Evolutionary conservation across 257 asterid species (phyloP), one percentile per base, ranked within the genome.

Genomic region (Coffea eugenioides): DNA sequence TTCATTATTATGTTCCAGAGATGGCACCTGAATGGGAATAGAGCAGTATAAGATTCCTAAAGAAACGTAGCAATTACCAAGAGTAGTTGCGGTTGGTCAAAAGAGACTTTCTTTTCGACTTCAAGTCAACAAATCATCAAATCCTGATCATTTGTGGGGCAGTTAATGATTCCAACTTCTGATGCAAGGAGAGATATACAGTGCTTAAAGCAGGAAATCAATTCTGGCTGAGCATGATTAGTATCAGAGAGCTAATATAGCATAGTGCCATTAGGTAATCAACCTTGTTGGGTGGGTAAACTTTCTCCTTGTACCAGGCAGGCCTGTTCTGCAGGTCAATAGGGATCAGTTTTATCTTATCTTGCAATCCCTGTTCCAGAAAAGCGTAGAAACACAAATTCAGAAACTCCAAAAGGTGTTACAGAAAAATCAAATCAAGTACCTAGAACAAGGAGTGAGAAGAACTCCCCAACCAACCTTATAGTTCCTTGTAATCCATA

Each of bases 221-320:
- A 51, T 51, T 51, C 3, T 13, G 56, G 56, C n/a, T 18, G 62
- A 16, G n/a, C 21, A 56, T 16, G 6, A 56, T 56, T 18, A 56
- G 62, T 56, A 15, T 5, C 23, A 56, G 23, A 56, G 62, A 16
- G 23, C 61, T 54, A 14, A 56, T 0, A 56, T 56, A 56, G 62
- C 23, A 56, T 56, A 18, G 62, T 16, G 23, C 8, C n/a, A 18
- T 18, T 13, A 62, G 14, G 0, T 6, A 10, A 20, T 80, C 49
- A 71, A 93, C 97, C 97, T 92, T 93, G 82, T 93, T 91, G 84
- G 89, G 86, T 45, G 96, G 95, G 83, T 93, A 91, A 43, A 94
- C 95, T 82, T 93, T 94, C 82, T 93, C 97, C 88, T 94, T 94
- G 70, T 94, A 93, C 98, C 98, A 94, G 78, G 89, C 80, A 61